A percentile compares a stretch with the other conserved stretches of the same genome.
phyloP scores from a whole-genome alignment of 352 stramenopile species.

The Globisporangium paddicum region DNA sequence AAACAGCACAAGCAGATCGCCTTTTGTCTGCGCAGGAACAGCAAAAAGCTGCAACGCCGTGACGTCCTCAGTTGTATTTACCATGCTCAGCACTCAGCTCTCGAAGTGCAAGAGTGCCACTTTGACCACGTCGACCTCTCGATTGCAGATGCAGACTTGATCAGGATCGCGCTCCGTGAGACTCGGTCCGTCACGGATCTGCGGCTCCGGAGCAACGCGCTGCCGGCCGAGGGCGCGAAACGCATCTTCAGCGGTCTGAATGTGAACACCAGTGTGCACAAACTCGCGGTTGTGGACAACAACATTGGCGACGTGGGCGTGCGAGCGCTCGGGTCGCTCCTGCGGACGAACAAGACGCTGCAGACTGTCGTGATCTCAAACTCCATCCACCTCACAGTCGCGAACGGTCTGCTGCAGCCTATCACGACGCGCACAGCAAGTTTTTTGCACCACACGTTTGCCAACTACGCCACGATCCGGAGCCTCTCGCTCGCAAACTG shows the following conservation, averaged over 20 bases:
- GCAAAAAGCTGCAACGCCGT: slow-evolving; percentile 11
- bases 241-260: slow-evolving; percentile 26
- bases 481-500: slow-evolving; percentile 34
- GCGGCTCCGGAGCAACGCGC: slow-evolving; percentile 32
- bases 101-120: slow-evolving; percentile 23
- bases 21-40: slow-evolving; percentile 34
- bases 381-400: slow-evolving; percentile 20
- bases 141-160: slow-evolving; percentile 27
- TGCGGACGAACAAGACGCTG: slow-evolving; percentile 20
- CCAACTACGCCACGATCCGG: slow-evolving; percentile 23
- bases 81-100: slow-evolving; percentile 19
- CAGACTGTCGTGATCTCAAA: slow-evolving; percentile 22
- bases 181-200: slow-evolving; percentile 31
- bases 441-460: slow-evolving; percentile 28
- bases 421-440: slow-evolving; percentile 21
- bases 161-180: slow-evolving; percentile 18
- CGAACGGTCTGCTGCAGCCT: slow-evolving; percentile 19
- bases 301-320: slow-evolving; percentile 30
- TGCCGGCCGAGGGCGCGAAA: slow-evolving; percentile 25
- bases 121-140: slow-evolving; percentile 32
- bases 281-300: slow-evolving; percentile 28
- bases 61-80: slow-evolving; percentile 10
- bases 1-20: slow-evolving; percentile 23
- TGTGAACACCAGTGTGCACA: slow-evolving; percentile 19
- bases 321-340: slow-evolving; percentile 23